Percentiles rank a stretch among this genome's conserved stretches.
Evolutionary conservation across 352 stramenopile genomes (phyloP).

Genomic region (Phytophthora europaea): DNA sequence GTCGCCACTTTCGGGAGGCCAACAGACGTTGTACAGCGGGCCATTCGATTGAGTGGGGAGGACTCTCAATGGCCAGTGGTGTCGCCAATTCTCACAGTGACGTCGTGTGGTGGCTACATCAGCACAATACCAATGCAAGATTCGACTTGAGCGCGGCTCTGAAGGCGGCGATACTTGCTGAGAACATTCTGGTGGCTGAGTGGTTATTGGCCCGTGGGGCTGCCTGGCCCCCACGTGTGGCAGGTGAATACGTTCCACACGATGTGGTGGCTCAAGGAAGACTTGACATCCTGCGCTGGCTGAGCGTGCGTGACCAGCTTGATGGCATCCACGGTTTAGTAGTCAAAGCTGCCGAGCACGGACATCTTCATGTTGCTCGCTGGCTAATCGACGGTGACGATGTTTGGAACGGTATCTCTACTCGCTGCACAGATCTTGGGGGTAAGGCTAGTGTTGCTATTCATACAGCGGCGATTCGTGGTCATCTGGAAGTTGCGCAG

Average conservation of each 20-base stretch:
- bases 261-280: neutral
- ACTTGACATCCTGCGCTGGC: conserved; percentile 3
- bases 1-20: neutral
- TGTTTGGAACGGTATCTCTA: neutral
- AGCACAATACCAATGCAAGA: neutral
- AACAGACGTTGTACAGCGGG: neutral
- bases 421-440: neutral
- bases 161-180: neutral
- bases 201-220: neutral
- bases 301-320: neutral
- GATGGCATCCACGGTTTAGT: neutral
- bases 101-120: conserved; percentile 1
- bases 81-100: neutral
- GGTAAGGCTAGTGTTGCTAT: neutral
- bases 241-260: neutral
- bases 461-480: neutral
- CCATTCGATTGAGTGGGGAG: neutral
- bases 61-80: neutral
- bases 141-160: conserved; percentile 3
- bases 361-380: neutral
- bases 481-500: conserved; percentile 1
- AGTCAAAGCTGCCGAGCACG: neutral
- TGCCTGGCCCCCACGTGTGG: neutral
- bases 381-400: neutral
- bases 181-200: neutral